These are phyloP conservation scores for Phyllostachys edulis DNA, from an alignment of 176 grass and related monocot species.

Conservation along the genomic window DNA sequence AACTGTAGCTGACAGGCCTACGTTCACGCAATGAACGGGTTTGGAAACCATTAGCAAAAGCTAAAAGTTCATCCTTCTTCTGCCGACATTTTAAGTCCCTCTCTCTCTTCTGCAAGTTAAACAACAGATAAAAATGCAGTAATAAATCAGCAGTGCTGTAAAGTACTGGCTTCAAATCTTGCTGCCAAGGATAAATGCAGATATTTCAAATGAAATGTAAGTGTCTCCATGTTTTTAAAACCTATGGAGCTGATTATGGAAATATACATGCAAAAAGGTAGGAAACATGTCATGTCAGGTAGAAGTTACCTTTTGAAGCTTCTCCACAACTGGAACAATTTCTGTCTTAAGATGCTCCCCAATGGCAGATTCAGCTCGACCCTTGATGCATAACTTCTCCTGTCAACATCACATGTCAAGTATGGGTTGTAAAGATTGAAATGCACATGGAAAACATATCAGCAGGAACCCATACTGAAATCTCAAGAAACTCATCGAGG, in stretches of 20 bases:
- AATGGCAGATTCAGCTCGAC: conserved; percentile 47
- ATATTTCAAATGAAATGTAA: conserved; percentile 25
- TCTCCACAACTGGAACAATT: conserved; percentile 63
- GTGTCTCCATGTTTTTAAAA: not conserved
- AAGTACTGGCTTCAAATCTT: conserved; percentile 6
- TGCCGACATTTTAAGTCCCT: conserved; percentile 66
- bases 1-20: conserved; percentile 65
- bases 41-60: conserved; percentile 43
- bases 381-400: conserved; percentile 69
- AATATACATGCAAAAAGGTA: conserved; percentile 21
- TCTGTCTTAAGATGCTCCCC: conserved; percentile 58
- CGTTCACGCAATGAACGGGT: conserved; percentile 51
- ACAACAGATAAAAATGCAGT: conserved; percentile 27
- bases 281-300: not conserved
- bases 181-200: conserved; percentile 20
- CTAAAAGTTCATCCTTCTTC: conserved; percentile 57
- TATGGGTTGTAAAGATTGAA: conserved; percentile 18
- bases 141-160: conserved; percentile 1
- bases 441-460: conserved; percentile 10
- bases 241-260: not conserved
- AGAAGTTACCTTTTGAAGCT: conserved; percentile 65
- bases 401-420: conserved; percentile 39
- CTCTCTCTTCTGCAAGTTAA: conserved; percentile 66
- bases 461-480: conserved; percentile 54
- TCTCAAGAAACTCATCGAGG: conserved; percentile 78